Conservation (phyloP, 2,329 filamentous ascomycete genomes). For the Penicillium sp. region DNA sequence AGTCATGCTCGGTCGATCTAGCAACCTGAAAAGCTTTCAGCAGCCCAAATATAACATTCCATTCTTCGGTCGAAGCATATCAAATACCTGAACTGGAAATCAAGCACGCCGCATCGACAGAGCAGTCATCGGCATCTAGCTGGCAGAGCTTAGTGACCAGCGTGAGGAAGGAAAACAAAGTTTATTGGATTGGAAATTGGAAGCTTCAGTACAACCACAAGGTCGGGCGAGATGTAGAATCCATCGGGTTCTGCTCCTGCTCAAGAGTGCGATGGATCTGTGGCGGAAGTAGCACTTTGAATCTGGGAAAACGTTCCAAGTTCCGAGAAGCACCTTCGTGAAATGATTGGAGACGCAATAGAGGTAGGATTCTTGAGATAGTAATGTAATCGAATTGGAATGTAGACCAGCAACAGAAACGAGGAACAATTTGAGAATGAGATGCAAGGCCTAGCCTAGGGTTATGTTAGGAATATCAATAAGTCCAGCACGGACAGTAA, state of each 20-base stretch:
- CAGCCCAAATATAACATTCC: no score
- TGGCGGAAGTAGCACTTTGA: no score
- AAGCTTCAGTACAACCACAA: no score
- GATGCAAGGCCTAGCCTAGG: neutral
- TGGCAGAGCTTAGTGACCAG: neutral
- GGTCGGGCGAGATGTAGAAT: neutral
- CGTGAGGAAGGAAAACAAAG: neutral
- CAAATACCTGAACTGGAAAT: no score
- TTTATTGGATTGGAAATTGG: no score
- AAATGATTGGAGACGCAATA: neutral
- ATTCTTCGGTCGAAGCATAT: no score
- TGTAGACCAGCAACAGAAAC: neutral
- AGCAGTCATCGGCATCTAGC: neutral
- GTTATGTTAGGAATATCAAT: neutral
- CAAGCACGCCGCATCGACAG: neutral
- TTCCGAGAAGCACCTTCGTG: neutral
- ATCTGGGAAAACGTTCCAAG: no score
- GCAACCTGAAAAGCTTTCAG: no score
- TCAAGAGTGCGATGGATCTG: no score
- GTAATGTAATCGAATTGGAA: neutral
- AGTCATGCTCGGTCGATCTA: no score
- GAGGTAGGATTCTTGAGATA: neutral
- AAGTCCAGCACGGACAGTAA: neutral
- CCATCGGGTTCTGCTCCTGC: no score
- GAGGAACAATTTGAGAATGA: slow-evolving; percentile 1